Conservation (phyloP, 768 basidiomycete species). For the Filobasidium floriforme region DNA sequence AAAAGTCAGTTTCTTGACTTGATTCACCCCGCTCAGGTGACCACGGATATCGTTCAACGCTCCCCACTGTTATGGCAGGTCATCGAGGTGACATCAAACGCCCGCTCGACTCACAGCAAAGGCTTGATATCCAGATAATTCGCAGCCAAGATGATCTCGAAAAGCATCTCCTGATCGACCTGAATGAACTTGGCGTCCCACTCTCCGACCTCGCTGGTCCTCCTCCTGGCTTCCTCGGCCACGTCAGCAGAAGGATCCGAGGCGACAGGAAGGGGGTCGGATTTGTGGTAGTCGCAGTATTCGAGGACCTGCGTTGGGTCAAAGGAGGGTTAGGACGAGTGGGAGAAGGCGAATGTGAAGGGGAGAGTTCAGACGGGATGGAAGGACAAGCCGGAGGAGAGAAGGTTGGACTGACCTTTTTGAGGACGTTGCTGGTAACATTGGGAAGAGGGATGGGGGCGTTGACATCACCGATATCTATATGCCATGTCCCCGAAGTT, state of each 20-base stretch:
- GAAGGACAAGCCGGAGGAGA: not conserved
- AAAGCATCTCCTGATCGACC: conserved; percentile 99
- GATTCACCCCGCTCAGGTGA: too few species aligned
- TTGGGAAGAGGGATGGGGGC: conserved; percentile 87
- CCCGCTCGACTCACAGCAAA: conserved; percentile 61
- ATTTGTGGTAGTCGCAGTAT: conserved; percentile 98
- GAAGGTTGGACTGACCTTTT: conserved; percentile 19
- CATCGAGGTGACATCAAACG: conserved; percentile 1
- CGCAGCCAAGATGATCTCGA: conserved; percentile 98
- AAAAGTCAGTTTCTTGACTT: too few species aligned
- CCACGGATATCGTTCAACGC: too few species aligned
- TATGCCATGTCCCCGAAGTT: not conserved
- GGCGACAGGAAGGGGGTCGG: conserved; percentile 84
- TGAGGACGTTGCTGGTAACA: conserved; percentile 39
- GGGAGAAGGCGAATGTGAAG: conserved; percentile 20
- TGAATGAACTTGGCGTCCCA: conserved; percentile 85
- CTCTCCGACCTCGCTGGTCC: conserved; percentile 96
- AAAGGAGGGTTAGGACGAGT: conserved; percentile 35
- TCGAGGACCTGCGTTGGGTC: conserved; percentile 69
- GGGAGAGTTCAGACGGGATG: not conserved
- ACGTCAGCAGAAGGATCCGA: conserved; percentile 30
- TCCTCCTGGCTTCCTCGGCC: conserved; percentile 89
- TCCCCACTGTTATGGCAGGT: too few species aligned
- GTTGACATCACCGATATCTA: conserved; percentile 90
- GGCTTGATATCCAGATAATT: conserved; percentile 99